Conservation (phyloP, 177 flowering plant genomes). For the Tripterygium wilfordii region DNA sequence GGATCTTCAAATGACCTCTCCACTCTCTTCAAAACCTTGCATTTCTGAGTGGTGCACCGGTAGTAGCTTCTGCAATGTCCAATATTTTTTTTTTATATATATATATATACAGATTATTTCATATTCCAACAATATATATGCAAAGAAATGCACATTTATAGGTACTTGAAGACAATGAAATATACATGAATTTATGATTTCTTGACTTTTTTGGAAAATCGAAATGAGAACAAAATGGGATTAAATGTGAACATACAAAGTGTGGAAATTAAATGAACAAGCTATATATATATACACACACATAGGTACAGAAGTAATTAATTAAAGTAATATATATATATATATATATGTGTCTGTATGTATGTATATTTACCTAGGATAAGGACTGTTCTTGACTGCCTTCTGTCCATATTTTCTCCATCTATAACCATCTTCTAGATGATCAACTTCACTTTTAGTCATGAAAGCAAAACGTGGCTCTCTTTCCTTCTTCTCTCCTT, state of each 20-base stretch:
- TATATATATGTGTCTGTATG: no score
- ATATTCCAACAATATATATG: no score
- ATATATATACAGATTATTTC: no score
- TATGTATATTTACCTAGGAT: constrained; percentile 56
- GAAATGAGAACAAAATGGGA: no score
- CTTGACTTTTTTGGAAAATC: no score
- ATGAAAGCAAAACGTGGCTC: constrained; percentile 81
- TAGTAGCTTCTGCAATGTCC: constrained; percentile 58
- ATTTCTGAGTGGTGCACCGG: constrained; percentile 70
- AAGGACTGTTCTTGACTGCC: constrained; percentile 86
- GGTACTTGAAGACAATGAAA: no score
- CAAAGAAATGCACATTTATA: no score
- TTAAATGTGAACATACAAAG: background rate
- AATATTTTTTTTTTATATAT: no score
- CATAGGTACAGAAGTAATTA: no score
- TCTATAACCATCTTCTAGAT: constrained; percentile 89
- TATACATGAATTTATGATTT: no score
- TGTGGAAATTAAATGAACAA: background rate
- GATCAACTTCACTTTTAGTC: constrained; percentile 92
- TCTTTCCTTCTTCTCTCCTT: constrained; percentile 57
- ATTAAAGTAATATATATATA: no score
- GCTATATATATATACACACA: background rate
- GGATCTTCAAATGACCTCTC: constrained; percentile 75
- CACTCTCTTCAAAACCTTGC: constrained; percentile 68
- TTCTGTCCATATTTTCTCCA: constrained; percentile 97